Percentiles rank a stretch among this genome's conserved stretches.
Evolutionary conservation across 192 early-diverging fungal species (phyloP).

Genomic region (Linderina pennispora): DNA sequence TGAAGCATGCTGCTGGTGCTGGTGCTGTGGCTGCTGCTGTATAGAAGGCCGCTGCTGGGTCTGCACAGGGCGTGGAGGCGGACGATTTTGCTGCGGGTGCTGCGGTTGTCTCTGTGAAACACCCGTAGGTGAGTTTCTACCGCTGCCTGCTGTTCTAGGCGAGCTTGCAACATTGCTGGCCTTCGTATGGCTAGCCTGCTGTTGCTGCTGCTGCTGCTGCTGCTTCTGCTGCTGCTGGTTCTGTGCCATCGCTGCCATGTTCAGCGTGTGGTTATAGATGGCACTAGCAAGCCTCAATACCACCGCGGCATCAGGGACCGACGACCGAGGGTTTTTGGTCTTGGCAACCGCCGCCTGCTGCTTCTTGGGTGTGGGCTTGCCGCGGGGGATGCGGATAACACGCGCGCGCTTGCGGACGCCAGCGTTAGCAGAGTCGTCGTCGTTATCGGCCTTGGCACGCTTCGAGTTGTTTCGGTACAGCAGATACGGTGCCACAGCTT

Average conservation of each 20-base stretch:
- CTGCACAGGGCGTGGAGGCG: not conserved
- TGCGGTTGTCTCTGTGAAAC: not conserved
- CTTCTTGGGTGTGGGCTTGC: constrained; percentile 14
- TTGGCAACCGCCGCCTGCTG: not conserved
- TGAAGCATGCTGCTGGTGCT: not conserved
- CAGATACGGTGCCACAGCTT: constrained; percentile 41
- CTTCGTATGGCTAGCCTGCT: too few relatives aligned
- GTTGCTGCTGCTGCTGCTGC: constrained; percentile 1
- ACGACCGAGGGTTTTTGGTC: not conserved
- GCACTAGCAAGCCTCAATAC: constrained; percentile 39
- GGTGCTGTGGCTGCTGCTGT: not conserved
- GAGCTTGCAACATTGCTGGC: not conserved
- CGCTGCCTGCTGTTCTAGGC: not conserved
- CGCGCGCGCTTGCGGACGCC: constrained; percentile 32
- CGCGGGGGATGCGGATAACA: constrained; percentile 25
- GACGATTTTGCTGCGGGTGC: not conserved
- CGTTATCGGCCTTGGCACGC: constrained; percentile 2
- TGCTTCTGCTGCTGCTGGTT: constrained; percentile 10
- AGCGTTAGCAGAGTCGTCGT: not conserved
- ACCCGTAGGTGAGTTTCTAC: not conserved
- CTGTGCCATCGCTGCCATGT: constrained; percentile 22
- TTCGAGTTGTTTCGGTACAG: constrained; percentile 11
- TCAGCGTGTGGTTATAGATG: constrained; percentile 46
- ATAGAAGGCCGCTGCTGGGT: not conserved
- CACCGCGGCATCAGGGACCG: constrained; percentile 23